Conservation (phyloP, 1,284 basidiomycete species). For the Tylopilus sp. region DNA sequence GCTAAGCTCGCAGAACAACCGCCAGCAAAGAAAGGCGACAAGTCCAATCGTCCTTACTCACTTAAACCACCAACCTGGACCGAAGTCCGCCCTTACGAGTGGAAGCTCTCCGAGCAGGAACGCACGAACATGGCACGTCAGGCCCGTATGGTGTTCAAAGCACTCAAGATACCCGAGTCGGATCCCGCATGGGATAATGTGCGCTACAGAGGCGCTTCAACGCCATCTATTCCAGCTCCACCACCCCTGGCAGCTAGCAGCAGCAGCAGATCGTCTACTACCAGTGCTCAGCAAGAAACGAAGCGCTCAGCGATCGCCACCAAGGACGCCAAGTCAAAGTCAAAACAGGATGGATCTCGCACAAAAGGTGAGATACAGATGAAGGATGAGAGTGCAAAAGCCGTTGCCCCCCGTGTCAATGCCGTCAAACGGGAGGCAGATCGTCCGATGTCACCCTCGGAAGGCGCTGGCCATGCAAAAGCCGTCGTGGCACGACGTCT, state of each 20-base stretch:
- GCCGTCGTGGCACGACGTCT: slow-evolving; percentile 41
- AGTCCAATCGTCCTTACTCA: slow-evolving; percentile 55
- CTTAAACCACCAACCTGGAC: slow-evolving; percentile 68
- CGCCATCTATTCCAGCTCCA: slow-evolving; percentile 18
- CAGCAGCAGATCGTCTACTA: slow-evolving; percentile 32
- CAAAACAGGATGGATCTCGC: slow-evolving; percentile 52
- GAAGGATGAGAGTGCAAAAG: slow-evolving; percentile 63
- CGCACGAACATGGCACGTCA: slow-evolving; percentile 58
- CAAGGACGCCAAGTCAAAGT: slow-evolving; percentile 57
- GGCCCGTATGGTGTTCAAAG: slow-evolving; percentile 58
- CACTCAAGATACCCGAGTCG: slow-evolving; percentile 63
- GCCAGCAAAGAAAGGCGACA: slow-evolving; percentile 47
- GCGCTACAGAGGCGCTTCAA: slow-evolving; percentile 39
- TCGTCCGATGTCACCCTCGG: slow-evolving; percentile 24
- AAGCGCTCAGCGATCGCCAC: slow-evolving; percentile 56
- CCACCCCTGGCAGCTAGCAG: slow-evolving; percentile 26
- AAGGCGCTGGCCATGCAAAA: slow-evolving; percentile 23
- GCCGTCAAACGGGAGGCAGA: slow-evolving; percentile 44
- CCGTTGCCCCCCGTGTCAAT: slow-evolving; percentile 27
- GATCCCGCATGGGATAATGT: slow-evolving; percentile 67
- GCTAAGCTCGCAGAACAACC: slow-evolving; percentile 62
- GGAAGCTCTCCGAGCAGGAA: slow-evolving; percentile 59
- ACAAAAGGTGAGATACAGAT: slow-evolving; percentile 59
- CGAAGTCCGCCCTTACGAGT: slow-evolving; percentile 76
- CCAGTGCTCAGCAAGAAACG: slow-evolving; percentile 39